Evolutionary conservation across 768 basidiomycete species (phyloP), one percentile per base, ranked within the genome.

Genomic region (Favolaschia claudopus): DNA sequence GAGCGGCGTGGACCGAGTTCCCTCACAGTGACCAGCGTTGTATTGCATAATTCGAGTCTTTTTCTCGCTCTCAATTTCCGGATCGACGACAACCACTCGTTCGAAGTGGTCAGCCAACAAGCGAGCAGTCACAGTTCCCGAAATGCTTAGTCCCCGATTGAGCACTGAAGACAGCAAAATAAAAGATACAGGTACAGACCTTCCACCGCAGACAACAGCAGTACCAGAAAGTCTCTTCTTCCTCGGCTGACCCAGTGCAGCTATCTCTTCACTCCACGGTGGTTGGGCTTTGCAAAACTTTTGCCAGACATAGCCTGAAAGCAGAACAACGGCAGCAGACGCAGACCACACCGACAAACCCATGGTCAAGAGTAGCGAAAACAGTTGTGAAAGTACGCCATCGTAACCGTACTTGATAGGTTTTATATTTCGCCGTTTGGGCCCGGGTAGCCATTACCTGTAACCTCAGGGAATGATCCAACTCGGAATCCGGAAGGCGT

Each of bases 71-170:
- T 49, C 45, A n/a, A 49, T 59, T 24, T 72, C 72, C 2, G 72
- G 59, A n/a, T 73, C 70, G 9, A 73, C 58, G n/a, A 72, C 36
- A 4, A 69, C 22, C 14, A 73, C 71, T 15, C 57, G 46, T 10
- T 70, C 68, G 47, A 72, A 73, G 42, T 73, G 72, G 46, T 69
- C 63, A 1, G 65, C 54, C 49, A 70, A 71, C 12, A 72, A 55
- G 13, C 67, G 63, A 7, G 72, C 72, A 14, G 65, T 51, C 10
- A 72, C 52, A n/a, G 67, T 45, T 9, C 72, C 72, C 37, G 69
- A 59, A 28, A 73, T 58, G 36, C 72, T 73, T 20, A n/a, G n/a
- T 29, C 22, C 20, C 15, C n/a, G 20, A 5, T 13, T n/a, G 17
- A 19, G 20, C 29, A 39, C 50, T 5, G 28, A 20, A 31, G 9